Evolutionary conservation across 1,284 basidiomycete species (phyloP), one percentile per base, ranked within the genome.

Genomic region (Gomphus bonarii): DNA sequence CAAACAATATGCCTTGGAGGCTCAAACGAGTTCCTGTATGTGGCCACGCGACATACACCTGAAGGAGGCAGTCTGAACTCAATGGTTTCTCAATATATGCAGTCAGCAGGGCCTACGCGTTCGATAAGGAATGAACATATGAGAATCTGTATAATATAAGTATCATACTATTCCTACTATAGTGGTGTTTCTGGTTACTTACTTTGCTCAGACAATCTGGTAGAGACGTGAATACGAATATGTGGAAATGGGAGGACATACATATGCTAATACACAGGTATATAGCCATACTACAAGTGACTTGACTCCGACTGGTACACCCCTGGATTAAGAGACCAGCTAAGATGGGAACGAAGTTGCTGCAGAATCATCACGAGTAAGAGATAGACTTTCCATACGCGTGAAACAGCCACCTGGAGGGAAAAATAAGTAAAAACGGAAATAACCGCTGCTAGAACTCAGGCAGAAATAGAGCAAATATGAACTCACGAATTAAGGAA

Each of bases 31-130:
- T 53, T 20, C 57, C 57, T n/a, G 14, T 50, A 47, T 58, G 57
- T 31, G 57, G 57, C 57, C 57, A 58, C 22, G 53, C 57, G 18
- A 58, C 57, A 38, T 58, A 58, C 16, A 58, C 49, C 57, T 58
- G 35, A 31, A 28, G 22, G 8, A 58, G 33, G 43, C 16, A 22
- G 33, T 20, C 40, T 25, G 18, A 18, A 1, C 11, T 9, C 3
- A 22, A 44, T 22, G 8, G 10, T 10, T 22, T 18, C 5, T 31
- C 28, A 40, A 22, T 20, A 53, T 14, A 22, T 3, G 11, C 5
- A 36, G 36, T 25, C 16, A 14, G 30, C 44, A 22, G 16, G 25
- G 38, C 48, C 14, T 30, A 58, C 57, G 10, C 57, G 36, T 38
- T 58, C 57, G 28, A 53, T 58, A 11, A 58, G 33, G 33, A 58